Conservation (phyloP, 495 filamentous ascomycete species). For the Talaromyces wortmannii region DNA sequence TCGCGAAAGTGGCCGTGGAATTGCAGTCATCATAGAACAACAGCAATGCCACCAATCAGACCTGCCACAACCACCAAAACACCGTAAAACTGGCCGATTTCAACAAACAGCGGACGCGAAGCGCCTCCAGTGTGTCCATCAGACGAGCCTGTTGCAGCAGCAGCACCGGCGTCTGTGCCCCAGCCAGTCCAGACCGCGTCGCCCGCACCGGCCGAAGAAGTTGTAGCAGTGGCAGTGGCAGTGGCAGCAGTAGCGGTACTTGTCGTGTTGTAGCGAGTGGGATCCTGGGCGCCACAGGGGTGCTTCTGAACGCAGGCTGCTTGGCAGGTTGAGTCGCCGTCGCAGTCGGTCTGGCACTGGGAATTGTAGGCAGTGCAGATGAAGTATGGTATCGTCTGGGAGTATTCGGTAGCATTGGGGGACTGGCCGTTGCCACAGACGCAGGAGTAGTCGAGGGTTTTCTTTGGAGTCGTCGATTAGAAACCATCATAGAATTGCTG, state of each 20-base stretch:
- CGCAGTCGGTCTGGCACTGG: slow-evolving; percentile 62
- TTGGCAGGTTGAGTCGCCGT: slow-evolving; percentile 50
- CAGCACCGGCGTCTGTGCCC: slow-evolving; percentile 27
- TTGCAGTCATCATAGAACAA: slow-evolving; percentile 41
- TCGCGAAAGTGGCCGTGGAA: background rate
- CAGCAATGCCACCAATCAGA: slow-evolving; percentile 57
- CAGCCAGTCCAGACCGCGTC: slow-evolving; percentile 42
- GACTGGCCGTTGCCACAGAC: slow-evolving; percentile 64
- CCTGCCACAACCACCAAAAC: slow-evolving; percentile 47
- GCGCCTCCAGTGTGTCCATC: slow-evolving; percentile 19
- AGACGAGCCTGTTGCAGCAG: slow-evolving; percentile 21
- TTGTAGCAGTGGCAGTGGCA: slow-evolving; percentile 26
- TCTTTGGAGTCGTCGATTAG: slow-evolving; percentile 30
- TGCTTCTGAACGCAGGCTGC: slow-evolving; percentile 59
- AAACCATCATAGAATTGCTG: too few relatives aligned
- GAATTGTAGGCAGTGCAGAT: slow-evolving; percentile 66
- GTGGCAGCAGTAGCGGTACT: slow-evolving; percentile 37
- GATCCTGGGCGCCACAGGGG: slow-evolving; percentile 75
- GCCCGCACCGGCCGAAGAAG: slow-evolving; percentile 13
- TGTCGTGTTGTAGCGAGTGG: slow-evolving; percentile 53
- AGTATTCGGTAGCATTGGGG: slow-evolving; percentile 78
- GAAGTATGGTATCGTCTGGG: slow-evolving; percentile 80
- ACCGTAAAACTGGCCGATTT: slow-evolving; percentile 53
- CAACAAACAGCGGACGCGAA: slow-evolving; percentile 30
- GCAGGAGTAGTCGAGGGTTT: slow-evolving; percentile 62